Evolutionary conservation across 352 stramenopile genomes (phyloP), one percentile per base, ranked within the genome.

Genomic region (Phytophthora pini): DNA sequence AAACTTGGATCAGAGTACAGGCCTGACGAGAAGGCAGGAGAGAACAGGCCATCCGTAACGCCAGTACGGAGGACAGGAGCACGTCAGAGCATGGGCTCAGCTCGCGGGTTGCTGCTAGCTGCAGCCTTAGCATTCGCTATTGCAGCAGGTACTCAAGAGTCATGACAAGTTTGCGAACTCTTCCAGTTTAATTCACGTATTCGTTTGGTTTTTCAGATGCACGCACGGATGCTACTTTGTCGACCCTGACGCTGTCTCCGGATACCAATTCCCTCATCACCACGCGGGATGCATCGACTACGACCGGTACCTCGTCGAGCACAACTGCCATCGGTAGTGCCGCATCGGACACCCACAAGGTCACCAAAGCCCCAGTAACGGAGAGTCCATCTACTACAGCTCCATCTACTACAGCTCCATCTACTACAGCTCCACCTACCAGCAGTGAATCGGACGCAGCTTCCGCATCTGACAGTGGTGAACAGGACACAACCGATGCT

Each of bases 1-100:
- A 32, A 66, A 74, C 53, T 70, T 74, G 53, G 53, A 38, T 55
- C 65, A 73, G 65, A 70, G 61, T 74, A 66, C 61, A 62, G 4
- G 11, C 4, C 17, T 48, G 22, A 17, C 43, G 20, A 46, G 43
- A 17, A 22, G 56, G 5, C 31, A 50, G 44, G n/a, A 40, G 51
- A 20, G 38, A 61, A 22, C 29, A 36, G 20, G n/a, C 38, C 2
- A 47, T 12, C 53, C n/a, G 32, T 53, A 61, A 54, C 48, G 39
- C 40, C 39, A 54, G 51, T 13, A 39, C 39, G 7, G 31, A 29
- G 13, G 17, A 51, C 57, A 56, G 41, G 41, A 57, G 20, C 38
- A 54, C 39, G 34, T 40, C 50, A 31, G 34, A 59, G 53, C 48
- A 76, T 76, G 68, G 40, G 49, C 27, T 63, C 57, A 61, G 62